Base-by-base conservation (phyloP, 371 early-diverging fungal genomes). In the Mucor mucedo region DNA sequence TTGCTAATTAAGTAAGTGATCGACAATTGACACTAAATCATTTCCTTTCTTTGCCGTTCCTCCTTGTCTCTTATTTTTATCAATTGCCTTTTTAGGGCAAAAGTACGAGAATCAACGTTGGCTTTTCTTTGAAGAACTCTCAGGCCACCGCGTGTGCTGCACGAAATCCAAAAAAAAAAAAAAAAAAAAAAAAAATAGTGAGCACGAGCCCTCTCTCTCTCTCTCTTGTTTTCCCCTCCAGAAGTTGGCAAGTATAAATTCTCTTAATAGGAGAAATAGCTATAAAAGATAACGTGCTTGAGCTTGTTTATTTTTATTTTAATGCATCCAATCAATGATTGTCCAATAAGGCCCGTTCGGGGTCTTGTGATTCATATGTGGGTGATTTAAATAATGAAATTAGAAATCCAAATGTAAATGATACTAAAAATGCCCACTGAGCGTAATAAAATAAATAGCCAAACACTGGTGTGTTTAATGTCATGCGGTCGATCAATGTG, bases 381-480 rank as follows among this genome's bases (percentile, higher is more conserved):
- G 68, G 68, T 3, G 60, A n/a, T 33, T 56, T 65, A 21, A 67
- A 66, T 10, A 69, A 38, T 10, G 55, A 45, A 7, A 58, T 52
- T 49, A 76, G 69, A 27, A 84, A 67, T 1, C 77, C 80, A 30
- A 72, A 40, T 4, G 72, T 4, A 73, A 84, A 80, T 2, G 73
- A 57, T 13, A 68, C 62, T 54, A 86, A 53, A 63, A 87, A 84
- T 16, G 72, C 68, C 81, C 80, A 84, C 48, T 86, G 84, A 16
- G 72, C 62, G 65, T 79, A 80, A 61, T 83, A 85, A 55, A 83
- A 86, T 16, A 79, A 68, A 10, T 76, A 60, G 10, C 86, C 86
- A 52, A 89, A 80, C 11, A 76, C 70, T 42, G 87, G 89, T 11
- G 78, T 78, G 13, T 75, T 80, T 30, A 83, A 62, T 21, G 77